These are phyloP conservation scores for Paramecium primaurelia DNA, from an alignment of 73 alveolate genomes.

Conservation along the genomic window DNA sequence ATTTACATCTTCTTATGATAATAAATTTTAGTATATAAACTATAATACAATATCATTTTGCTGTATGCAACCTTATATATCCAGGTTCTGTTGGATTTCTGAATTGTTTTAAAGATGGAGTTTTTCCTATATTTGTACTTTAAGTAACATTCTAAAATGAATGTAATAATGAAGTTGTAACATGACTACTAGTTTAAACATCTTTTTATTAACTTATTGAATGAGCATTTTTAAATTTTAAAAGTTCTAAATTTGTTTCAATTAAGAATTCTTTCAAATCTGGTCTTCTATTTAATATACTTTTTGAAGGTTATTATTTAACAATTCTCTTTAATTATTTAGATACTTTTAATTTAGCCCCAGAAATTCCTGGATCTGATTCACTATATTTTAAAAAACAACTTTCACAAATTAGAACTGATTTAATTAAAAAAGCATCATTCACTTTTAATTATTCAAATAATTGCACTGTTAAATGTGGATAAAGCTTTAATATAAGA, in stretches of 20 bases:
- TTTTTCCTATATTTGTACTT: neutral
- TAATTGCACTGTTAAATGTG: conserved; percentile 44
- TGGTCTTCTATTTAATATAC: conserved; percentile 23
- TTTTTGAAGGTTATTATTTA: neutral
- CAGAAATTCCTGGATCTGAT: neutral
- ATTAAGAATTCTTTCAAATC: conserved; percentile 33
- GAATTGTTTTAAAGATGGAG: neutral
- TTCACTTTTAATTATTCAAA: conserved; percentile 46
- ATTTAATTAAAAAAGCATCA: conserved; percentile 42
- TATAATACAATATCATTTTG: neutral
- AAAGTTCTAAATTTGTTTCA: conserved; percentile 27
- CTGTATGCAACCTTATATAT: neutral
- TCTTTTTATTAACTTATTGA: neutral
- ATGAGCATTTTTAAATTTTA: neutral
- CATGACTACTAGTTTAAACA: neutral
- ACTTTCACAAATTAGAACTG: neutral
- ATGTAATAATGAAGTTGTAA: neutral
- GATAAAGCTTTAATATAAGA: conserved; percentile 34
- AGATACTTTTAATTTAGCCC: neutral
- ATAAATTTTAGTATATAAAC: neutral
- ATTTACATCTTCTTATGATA: neutral
- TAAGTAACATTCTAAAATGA: neutral
- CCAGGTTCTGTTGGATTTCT: neutral
- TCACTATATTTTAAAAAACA: conserved; percentile 44
- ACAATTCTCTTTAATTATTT: neutral